Conservation (phyloP, 2,329 filamentous ascomycete genomes). For the Corinectria fuckeliana region DNA sequence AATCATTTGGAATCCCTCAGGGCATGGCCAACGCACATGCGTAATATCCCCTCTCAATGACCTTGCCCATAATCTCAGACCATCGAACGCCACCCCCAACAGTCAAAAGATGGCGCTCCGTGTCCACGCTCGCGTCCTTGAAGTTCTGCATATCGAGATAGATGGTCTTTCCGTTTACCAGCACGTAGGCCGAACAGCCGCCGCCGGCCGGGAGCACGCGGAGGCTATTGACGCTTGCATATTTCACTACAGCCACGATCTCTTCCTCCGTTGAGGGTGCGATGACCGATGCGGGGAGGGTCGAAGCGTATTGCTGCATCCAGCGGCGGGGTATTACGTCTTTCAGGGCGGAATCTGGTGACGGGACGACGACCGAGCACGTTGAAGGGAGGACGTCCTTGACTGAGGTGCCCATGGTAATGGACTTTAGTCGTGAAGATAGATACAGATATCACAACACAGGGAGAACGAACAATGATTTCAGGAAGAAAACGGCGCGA, state of each 20-base stretch:
- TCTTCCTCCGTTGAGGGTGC: neutral
- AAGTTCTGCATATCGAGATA: neutral
- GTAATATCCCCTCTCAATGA: neutral
- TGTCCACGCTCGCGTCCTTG: neutral
- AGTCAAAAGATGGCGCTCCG: neutral
- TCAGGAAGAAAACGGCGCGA: neutral
- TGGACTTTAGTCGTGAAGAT: neutral
- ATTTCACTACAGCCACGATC: neutral
- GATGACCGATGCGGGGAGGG: neutral
- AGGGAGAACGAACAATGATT: neutral
- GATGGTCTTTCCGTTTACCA: neutral
- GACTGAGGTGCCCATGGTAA: neutral
- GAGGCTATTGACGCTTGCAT: neutral
- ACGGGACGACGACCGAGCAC: neutral
- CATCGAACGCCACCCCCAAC: neutral
- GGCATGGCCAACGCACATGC: neutral
- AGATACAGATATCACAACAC: neutral
- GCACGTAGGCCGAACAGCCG: neutral
- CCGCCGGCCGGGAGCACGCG: neutral
- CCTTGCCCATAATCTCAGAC: neutral
- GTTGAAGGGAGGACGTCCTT: neutral
- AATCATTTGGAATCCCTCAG: neutral
- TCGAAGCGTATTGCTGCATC: neutral
- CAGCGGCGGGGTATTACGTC: neutral
- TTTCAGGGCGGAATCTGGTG: neutral